These are phyloP conservation scores for Begonia loranthoides DNA, from an alignment of 306 rosid species.

Conservation along the genomic window DNA sequence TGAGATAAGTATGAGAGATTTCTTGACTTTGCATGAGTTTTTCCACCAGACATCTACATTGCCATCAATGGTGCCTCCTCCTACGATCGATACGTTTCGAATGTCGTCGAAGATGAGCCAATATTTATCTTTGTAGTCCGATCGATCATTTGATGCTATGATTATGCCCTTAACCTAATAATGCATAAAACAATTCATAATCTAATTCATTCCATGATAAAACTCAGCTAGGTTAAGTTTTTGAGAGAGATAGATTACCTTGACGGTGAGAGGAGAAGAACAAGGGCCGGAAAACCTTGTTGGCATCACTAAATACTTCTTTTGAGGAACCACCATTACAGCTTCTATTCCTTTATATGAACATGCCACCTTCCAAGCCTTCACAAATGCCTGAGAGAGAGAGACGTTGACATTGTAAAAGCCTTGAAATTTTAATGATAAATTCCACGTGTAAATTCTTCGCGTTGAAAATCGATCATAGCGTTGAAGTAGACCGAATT, in stretches of 20 bases:
- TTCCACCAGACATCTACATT: slow-evolving; percentile 62
- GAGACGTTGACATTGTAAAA: neutral
- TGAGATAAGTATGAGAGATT: slow-evolving; percentile 9
- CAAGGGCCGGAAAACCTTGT: no score
- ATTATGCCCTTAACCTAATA: slow-evolving; percentile 43
- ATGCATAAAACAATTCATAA: neutral
- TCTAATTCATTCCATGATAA: neutral
- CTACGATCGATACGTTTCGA: slow-evolving; percentile 24
- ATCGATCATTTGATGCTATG: slow-evolving; percentile 35
- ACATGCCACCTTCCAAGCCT: slow-evolving; percentile 63
- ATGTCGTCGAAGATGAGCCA: slow-evolving; percentile 43
- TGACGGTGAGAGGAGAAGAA: slow-evolving; percentile 31
- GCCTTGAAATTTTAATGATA: no score
- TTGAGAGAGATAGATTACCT: slow-evolving; percentile 18
- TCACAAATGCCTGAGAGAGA: slow-evolving; percentile 37
- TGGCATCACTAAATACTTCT: no score
- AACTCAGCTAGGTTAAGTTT: neutral
- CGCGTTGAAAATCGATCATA: no score
- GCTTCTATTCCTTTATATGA: slow-evolving; percentile 14
- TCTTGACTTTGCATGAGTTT: no score
- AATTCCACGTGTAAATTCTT: no score
- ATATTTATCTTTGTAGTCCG: slow-evolving; percentile 32
- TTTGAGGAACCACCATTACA: slow-evolving; percentile 24
- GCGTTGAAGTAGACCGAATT: no score
- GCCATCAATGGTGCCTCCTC: slow-evolving; percentile 68